Base-by-base conservation (phyloP, 352 stramenopile species). In the Halophytophthora batemanensis region DNA sequence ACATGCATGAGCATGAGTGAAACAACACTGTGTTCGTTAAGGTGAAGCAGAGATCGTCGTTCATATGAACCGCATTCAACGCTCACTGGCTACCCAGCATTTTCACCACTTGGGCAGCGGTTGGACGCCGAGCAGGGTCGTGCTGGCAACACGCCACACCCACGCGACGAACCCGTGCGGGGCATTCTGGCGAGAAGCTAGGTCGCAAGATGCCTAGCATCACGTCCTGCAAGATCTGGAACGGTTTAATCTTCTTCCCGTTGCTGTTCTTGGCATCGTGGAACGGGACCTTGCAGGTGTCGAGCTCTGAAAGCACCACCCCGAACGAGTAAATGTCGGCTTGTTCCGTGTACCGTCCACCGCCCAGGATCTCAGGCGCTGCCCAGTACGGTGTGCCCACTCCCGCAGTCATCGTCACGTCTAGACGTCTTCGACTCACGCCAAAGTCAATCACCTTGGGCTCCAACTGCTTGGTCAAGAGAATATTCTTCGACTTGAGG, bases 401-500 rank as follows among this genome's bases (percentile, higher is more conserved):
- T 0, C 59, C 59, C 10, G 59, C 59, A 14, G 59, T 68, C 61
- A 66, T 71, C 1, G 59, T 49, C 22, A 53, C 50, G 8, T 70
- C 68, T 4, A 68, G 52, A 7, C 64, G 52, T 12, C 31, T 29
- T 6, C 52, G 53, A 34, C 50, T 61, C 1, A 61, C 60, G 7
- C 58, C 61, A 48, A 85, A 77, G 39, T 82, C 67, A 23, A 74
- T 75, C 2, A 85, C 56, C 36, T 85, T 82, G 14, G 90, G 71
- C 37, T 89, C 66, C 2, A 88, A 63, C 11, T 69, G 35, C 4
- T 45, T 71, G n/a, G 88, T 85, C 22, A 96, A 58, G 18, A 95
- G 66, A 31, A 84, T 71, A 28, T 77, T 85, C n/a, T 76, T 69
- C 4, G 68, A 70, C 47, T 80, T 63, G 46, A 73, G 23, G 37